Evolutionary conservation across 352 stramenopile genomes (phyloP), one percentile per base, ranked within the genome.

Genomic region (Phytopythium helicoides): DNA sequence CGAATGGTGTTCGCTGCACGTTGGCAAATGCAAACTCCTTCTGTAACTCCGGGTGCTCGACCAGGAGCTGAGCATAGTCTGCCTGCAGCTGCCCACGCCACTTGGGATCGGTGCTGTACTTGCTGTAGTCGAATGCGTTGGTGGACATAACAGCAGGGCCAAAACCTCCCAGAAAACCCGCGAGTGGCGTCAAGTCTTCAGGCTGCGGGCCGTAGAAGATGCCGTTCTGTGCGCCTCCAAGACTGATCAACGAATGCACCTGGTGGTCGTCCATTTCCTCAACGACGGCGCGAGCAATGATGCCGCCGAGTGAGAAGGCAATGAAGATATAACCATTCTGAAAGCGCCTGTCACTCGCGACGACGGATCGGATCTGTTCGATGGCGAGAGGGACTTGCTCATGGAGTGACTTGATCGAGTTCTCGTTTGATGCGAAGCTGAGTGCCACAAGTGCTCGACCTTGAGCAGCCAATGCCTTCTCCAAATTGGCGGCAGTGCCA

Each of bases 211-310:
- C 66, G n/a, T 76, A 75, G 33, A 84, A 84, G 48, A 75, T 60
- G 35, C 73, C 70, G 51, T 81, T 81, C 28, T 79, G 67, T 0
- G 64, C 52, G 9, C 67, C 70, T 2, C 67, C 70, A 15, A 64
- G 56, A 35, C 58, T 79, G 44, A 84, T 68, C 49, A 73, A 68
- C 19, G 55, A 64, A 18, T 68, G 61, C 6, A 69, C 65, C 14
- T 75, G 66, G 60, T 81, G 73, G 38, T 81, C 64, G 46, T 84
- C 65, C 73, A 76, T 77, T 16, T 70, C 56, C 50, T 84, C 73
- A 33, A 81, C 58, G 14, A 84, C 68, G 12, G 57, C 63, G 0
- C 70, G 65, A 9, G 62, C 58, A 6, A 84, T 41, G 0, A 63
- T 11, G 0, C 67, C 73, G 3, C 73, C 73, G 7, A 72, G 62